Conservation (phyloP, 768 basidiomycete species). For the Rubroboletus satanas region DNA sequence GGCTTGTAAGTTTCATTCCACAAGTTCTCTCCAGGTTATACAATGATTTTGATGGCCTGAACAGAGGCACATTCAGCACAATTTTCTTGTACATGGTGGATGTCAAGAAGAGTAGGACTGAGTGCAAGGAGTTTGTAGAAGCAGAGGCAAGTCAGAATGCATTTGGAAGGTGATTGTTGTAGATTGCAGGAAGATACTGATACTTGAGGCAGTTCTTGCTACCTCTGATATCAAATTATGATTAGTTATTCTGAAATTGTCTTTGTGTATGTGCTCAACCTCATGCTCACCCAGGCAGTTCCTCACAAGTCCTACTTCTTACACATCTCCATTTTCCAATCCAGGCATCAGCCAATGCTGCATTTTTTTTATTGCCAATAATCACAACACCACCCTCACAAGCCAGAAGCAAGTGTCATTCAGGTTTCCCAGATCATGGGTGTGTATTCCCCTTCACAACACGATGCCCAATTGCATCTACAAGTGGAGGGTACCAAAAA, state of each 20-base stretch:
- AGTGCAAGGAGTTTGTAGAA: slow-evolving; percentile 58
- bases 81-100: slow-evolving; percentile 62
- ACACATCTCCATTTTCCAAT: neutral
- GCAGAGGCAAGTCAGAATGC: slow-evolving; percentile 48
- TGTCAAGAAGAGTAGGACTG: slow-evolving; percentile 57
- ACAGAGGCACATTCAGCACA: slow-evolving; percentile 30
- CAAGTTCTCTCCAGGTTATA: neutral
- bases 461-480: neutral
- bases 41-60: neutral
- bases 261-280: neutral
- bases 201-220: neutral
- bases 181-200: neutral
- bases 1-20: slow-evolving; percentile 46
- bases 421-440: neutral
- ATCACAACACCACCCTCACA: neutral
- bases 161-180: slow-evolving; percentile 20
- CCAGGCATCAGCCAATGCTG: neutral
- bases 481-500: neutral
- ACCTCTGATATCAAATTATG: neutral
- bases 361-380: neutral
- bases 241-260: neutral
- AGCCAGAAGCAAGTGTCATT: neutral
- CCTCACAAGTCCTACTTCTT: too few species aligned
- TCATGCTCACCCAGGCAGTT: neutral
- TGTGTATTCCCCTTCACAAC: too few species aligned